These are phyloP conservation scores for Diaporthe velutina DNA, from an alignment of 2,329 filamentous ascomycete genomes.

Conservation along the genomic window DNA sequence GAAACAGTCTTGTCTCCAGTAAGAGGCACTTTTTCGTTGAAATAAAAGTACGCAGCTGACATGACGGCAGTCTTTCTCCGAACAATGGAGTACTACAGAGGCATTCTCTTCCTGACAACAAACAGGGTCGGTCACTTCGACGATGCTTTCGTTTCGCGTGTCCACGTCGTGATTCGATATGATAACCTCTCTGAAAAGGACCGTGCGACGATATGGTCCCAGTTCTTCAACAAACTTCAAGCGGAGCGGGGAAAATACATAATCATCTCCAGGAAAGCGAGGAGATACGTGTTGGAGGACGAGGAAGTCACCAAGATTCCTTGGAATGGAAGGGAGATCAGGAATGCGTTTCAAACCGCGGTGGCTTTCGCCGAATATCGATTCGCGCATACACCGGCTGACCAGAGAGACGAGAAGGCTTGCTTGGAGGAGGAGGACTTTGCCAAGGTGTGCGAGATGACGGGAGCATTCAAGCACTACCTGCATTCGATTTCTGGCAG, in stretches of 20 bases:
- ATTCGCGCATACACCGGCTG: background rate
- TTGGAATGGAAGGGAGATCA: constrained; percentile 24
- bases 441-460: constrained; percentile 3
- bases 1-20: constrained; percentile 45
- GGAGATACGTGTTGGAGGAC: constrained; percentile 17
- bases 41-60: constrained; percentile 31
- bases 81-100: constrained; percentile 46
- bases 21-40: constrained; percentile 34
- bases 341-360: constrained; percentile 26
- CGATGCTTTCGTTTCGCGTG: constrained; percentile 52
- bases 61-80: constrained; percentile 42
- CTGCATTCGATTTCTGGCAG: background rate
- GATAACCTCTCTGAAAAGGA: constrained; percentile 35
- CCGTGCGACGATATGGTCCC: background rate
- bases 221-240: constrained; percentile 24
- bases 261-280: background rate
- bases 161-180: constrained; percentile 50
- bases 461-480: background rate
- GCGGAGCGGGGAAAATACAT: background rate
- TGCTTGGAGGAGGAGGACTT: background rate
- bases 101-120: constrained; percentile 46
- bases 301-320: background rate
- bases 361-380: constrained; percentile 20
- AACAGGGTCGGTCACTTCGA: constrained; percentile 53
- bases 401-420: background rate